A percentile compares a stretch with the other conserved stretches of the same genome.
Evolutionary conservation across 495 filamentous ascomycete species (phyloP).

Genomic region (Penicillium coffeae): DNA sequence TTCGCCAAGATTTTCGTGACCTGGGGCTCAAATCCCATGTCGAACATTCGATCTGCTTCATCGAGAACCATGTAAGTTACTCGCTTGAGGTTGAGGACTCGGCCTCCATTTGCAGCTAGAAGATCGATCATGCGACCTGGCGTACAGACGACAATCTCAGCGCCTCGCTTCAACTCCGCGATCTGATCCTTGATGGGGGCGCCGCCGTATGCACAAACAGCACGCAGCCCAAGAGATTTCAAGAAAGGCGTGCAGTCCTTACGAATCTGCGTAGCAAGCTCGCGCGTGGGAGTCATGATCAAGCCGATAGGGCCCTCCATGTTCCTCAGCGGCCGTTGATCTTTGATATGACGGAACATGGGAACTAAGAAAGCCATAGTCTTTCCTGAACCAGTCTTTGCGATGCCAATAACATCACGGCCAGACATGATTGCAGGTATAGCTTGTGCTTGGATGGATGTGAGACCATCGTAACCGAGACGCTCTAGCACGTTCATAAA

Average conservation of each 20-base stretch:
- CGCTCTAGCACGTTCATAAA: slow-evolving; percentile 82
- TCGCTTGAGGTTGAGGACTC: slow-evolving; percentile 84
- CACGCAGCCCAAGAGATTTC: slow-evolving; percentile 82
- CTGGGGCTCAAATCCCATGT: slow-evolving; percentile 99
- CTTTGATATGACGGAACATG: slow-evolving; percentile 97
- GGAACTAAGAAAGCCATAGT: slow-evolving; percentile 92
- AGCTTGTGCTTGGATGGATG: slow-evolving; percentile 92
- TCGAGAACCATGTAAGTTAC: slow-evolving; percentile 94
- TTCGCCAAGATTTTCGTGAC: slow-evolving; percentile 95
- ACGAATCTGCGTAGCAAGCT: slow-evolving; percentile 92
- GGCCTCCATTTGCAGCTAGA: slow-evolving; percentile 83
- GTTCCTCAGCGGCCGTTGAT: slow-evolving; percentile 76
- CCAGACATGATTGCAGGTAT: slow-evolving; percentile 95
- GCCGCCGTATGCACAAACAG: slow-evolving; percentile 94
- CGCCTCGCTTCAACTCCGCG: slow-evolving; percentile 88
- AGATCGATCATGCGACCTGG: slow-evolving; percentile 97
- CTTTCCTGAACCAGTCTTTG: slow-evolving; percentile 98
- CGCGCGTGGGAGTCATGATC: slow-evolving; percentile 92
- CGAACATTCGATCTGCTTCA: slow-evolving; percentile 98
- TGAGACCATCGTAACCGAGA: slow-evolving; percentile 83
- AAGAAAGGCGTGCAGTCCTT: slow-evolving; percentile 90
- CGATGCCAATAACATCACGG: slow-evolving; percentile 91
- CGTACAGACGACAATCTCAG: slow-evolving; percentile 92
- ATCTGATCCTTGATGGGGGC: slow-evolving; percentile 98
- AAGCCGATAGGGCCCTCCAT: slow-evolving; percentile 84